phyloP scores from a whole-genome alignment of 768 basidiomycete genomes.

The Hypholoma sublateritium region DNA sequence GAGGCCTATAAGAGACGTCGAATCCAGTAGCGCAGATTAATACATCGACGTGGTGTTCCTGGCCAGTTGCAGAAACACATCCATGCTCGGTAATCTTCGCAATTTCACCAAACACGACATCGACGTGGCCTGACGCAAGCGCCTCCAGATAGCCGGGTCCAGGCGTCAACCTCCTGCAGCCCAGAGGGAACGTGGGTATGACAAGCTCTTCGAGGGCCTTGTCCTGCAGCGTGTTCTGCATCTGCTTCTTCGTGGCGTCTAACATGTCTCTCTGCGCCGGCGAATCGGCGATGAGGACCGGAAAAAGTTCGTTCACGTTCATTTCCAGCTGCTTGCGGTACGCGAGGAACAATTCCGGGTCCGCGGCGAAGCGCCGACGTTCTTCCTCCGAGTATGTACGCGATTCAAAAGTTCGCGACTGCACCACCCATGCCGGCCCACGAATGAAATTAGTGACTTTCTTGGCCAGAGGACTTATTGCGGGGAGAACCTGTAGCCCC shows the following conservation, averaged over 20 bases:
- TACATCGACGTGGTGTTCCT: conserved; percentile 27
- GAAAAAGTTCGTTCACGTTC: conserved; percentile 30
- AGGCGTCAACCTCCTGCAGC: conserved; percentile 31
- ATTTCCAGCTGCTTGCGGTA: conserved; percentile 40
- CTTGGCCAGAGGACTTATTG: conserved; percentile 30
- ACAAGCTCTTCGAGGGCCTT: conserved; percentile 40
- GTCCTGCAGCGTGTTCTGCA: conserved; percentile 38
- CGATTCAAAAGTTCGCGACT: conserved; percentile 17
- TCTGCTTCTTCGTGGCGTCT: conserved; percentile 25
- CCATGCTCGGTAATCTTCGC: conserved; percentile 26
- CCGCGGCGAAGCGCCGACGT: conserved; percentile 29
- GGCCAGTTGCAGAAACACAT: conserved; percentile 17
- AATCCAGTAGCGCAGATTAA: conserved; percentile 35
- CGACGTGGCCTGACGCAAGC: conserved; percentile 24
- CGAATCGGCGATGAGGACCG: conserved; percentile 26
- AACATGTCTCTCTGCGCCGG: conserved; percentile 26
- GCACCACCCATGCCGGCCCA: conserved; percentile 27
- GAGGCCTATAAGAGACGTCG: conserved; percentile 28
- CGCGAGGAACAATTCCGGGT: conserved; percentile 34
- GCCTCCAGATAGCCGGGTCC: conserved; percentile 31
- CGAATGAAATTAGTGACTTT: conserved; percentile 31
- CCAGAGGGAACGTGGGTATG: conserved; percentile 28
- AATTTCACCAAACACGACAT: conserved; percentile 27
- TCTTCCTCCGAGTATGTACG: conserved; percentile 37
- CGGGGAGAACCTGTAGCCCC: conserved; percentile 28